Evolutionary conservation across 345 rosid genomes (phyloP).

Genomic region (Dovyalis caffra): DNA sequence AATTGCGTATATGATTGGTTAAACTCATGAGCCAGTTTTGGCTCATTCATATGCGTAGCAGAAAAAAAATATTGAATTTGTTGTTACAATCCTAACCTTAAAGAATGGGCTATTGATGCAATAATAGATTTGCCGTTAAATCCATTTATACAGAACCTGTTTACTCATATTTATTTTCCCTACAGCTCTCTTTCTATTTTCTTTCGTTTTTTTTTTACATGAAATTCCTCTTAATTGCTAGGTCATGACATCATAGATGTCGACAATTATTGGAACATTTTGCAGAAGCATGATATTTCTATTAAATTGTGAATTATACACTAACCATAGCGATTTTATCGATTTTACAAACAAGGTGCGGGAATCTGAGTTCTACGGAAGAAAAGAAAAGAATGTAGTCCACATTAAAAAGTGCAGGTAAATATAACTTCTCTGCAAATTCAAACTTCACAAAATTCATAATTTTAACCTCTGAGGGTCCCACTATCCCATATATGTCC

Average conservation of each 20-base stretch:
- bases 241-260: no score
- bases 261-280: no score
- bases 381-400: constrained; percentile 73
- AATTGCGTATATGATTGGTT: no score
- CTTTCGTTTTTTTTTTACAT: no score
- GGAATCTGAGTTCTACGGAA: constrained; percentile 78
- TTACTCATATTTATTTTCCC: neutral
- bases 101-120: neutral
- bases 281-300: neutral
- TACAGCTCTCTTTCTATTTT: no score
- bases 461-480: constrained; percentile 14
- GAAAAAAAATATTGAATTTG: no score
- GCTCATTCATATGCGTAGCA: no score
- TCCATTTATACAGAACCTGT: neutral
- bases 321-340: neutral
- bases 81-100: no score
- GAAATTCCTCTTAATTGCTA: neutral
- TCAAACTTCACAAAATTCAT: neutral
- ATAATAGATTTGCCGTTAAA: neutral
- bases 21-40: no score
- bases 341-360: constrained; percentile 45
- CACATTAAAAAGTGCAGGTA: constrained; percentile 90
- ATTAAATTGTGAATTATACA: neutral
- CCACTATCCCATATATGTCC: constrained; percentile 13
- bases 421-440: constrained; percentile 18